phyloP scores from a whole-genome alignment of 1,284 basidiomycete species.

The Trichosporon sp. region DNA sequence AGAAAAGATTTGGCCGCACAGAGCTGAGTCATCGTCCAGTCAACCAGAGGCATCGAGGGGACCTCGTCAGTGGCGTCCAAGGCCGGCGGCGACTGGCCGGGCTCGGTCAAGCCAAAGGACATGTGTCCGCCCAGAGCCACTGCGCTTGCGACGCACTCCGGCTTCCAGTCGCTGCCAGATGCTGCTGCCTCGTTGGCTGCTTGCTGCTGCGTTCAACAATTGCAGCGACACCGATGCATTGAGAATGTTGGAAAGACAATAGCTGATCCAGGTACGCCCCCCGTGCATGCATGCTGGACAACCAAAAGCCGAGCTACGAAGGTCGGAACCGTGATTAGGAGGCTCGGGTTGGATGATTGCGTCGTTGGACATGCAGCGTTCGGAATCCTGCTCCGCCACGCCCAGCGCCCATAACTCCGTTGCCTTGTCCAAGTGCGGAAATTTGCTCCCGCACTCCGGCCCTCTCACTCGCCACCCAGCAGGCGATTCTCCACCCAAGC shows the following conservation, averaged over 20 bases:
- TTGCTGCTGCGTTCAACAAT: not conserved
- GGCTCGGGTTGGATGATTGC: not conserved
- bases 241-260: not conserved
- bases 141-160: not conserved
- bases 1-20: not conserved
- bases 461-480: slow-evolving; percentile 3
- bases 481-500: not conserved
- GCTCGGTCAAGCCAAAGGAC: not conserved
- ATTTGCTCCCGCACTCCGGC: not conserved
- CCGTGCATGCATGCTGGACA: not conserved
- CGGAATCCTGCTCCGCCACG: slow-evolving; percentile 15
- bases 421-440: not conserved
- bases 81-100: not conserved
- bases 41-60: not conserved
- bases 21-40: not conserved
- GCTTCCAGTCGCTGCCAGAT: not conserved
- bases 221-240: not conserved
- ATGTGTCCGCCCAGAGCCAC: not conserved
- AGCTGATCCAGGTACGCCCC: not conserved
- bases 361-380: not conserved
- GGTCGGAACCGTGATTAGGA: not conserved
- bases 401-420: slow-evolving; percentile 9
- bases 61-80: not conserved
- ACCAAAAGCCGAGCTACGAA: slow-evolving; percentile 19
- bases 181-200: not conserved